Evolutionary conservation across 257 asterid species (phyloP), one percentile per base, ranked within the genome.

Genomic region (Fraxinus pennsylvanica): DNA sequence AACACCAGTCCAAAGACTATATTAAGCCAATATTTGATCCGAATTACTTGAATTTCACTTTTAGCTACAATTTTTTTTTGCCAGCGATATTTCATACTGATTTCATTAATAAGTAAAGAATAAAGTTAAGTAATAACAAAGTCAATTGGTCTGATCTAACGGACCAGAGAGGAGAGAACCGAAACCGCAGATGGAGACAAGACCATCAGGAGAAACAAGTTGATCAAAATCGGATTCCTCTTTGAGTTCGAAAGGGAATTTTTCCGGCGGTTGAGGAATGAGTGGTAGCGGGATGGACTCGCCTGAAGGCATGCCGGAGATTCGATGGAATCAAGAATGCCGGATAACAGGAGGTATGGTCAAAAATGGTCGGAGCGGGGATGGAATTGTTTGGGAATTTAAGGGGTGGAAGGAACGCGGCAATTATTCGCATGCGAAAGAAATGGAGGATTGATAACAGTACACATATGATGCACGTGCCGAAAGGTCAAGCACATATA

Each of bases 161-260:
- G 14, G 45, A 94, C 99, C 98, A 21, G 99, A 92, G 80, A 95
- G 96, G 59, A 95, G 97, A 72, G 99, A 95, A 65, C 99, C 99
- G 81, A 95, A 92, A 81, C 99, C 99, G 66, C 98, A 92, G 32
- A 95, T 0, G 8, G 98, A 89, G 74, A 95, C 80, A 9, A 92
- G 88, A 17, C 96, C 99, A 25, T 95, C 94, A 57, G 96, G 82
- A n/a, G 96, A 85, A 66, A 93, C 86, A 76, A 95, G 84, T 30
- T 47, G 83, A 74, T 92, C 98, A 52, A 95, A 92, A 86, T 92
- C 96, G 73, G 90, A 80, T 71, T 92, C 97, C 3, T 84, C 63
- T 54, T 78, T 72, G 12, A 94, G 97, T 74, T 94, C 99, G 79
- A 87, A 84, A 43, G 91, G 87, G 39, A 75, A 36, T 9, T 81